These are phyloP conservation scores for Stellera chamaejasme DNA, from an alignment of 345 rosid genomes.

Conservation along the genomic window DNA sequence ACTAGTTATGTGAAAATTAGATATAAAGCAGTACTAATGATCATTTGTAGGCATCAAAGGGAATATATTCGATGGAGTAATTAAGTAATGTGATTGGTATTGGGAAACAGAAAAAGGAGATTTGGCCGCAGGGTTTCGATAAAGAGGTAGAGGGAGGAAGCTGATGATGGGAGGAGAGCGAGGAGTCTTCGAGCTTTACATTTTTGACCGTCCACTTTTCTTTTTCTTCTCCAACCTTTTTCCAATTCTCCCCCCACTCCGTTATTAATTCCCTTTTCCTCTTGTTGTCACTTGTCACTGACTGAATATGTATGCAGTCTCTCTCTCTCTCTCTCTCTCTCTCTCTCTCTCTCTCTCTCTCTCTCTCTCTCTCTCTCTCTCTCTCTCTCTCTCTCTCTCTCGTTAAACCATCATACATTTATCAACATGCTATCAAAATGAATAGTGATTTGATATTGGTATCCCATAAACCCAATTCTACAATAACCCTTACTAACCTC, in stretches of 20 bases:
- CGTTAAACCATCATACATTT: no score
- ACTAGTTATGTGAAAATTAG: no score
- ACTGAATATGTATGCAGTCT: no score
- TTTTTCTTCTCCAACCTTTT: conserved; percentile 29
- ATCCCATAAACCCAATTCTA: no score
- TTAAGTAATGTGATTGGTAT: not conserved
- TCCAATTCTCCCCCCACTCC: no score
- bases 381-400: no score
- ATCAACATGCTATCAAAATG: no score
- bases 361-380: no score
- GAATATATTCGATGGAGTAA: not conserved
- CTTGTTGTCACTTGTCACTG: no score
- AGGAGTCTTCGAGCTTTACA: conserved; percentile 47
- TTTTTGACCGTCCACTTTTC: conserved; percentile 53
- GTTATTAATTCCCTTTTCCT: no score
- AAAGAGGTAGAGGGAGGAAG: conserved; percentile 35
- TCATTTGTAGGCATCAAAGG: not conserved
- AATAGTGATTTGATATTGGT: no score
- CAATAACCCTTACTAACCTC: no score
- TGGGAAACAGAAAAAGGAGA: conserved; percentile 11
- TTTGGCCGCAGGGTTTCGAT: conserved; percentile 27
- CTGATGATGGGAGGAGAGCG: conserved; percentile 44
- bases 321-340: conserved; percentile 38
- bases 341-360: conserved; percentile 6
- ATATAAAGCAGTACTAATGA: not conserved